Conservation (phyloP, 345 rosid species). For the Bruguiera gymnorhiza region DNA sequence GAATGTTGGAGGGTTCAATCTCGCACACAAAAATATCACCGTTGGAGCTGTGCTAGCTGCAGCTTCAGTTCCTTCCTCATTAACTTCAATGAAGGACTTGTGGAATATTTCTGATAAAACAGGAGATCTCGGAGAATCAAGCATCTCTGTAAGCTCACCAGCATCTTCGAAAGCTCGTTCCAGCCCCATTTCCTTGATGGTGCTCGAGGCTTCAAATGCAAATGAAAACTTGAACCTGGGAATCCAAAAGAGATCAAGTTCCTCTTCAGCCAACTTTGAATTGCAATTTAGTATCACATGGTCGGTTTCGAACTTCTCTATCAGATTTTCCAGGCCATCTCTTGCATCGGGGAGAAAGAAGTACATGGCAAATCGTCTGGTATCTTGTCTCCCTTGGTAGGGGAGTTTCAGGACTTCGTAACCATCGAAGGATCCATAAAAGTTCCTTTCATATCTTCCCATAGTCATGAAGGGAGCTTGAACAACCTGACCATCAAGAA, state of each 20-base stretch:
- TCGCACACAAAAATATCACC: not conserved
- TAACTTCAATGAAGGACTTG: constrained; percentile 37
- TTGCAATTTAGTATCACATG: constrained; percentile 16
- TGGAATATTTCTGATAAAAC: constrained; percentile 22
- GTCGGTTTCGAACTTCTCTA: constrained; percentile 11
- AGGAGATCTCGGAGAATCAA: constrained; percentile 7
- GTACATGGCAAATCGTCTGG: constrained; percentile 23
- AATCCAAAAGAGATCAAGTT: constrained; percentile 22
- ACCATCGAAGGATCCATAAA: constrained; percentile 16
- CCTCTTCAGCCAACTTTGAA: not conserved
- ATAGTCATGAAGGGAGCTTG: constrained; percentile 33
- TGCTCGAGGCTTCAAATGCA: constrained; percentile 26
- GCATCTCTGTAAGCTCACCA: constrained; percentile 28
- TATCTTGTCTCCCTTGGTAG: constrained; percentile 22
- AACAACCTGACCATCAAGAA: constrained; percentile 18
- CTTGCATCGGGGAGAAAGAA: constrained; percentile 30
- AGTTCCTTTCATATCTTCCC: constrained; percentile 2
- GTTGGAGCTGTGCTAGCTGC: constrained; percentile 15
- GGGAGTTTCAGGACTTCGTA: constrained; percentile 28
- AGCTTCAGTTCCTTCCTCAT: constrained; percentile 42
- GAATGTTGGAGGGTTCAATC: constrained; percentile 13
- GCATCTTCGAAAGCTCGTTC: constrained; percentile 12
- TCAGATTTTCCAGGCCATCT: constrained; percentile 15
- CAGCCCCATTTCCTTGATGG: constrained; percentile 23
- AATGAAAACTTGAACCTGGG: constrained; percentile 29